These are phyloP conservation scores for Fusarium coicis DNA, from an alignment of 2,329 filamentous ascomycete genomes.

Conservation along the genomic window DNA sequence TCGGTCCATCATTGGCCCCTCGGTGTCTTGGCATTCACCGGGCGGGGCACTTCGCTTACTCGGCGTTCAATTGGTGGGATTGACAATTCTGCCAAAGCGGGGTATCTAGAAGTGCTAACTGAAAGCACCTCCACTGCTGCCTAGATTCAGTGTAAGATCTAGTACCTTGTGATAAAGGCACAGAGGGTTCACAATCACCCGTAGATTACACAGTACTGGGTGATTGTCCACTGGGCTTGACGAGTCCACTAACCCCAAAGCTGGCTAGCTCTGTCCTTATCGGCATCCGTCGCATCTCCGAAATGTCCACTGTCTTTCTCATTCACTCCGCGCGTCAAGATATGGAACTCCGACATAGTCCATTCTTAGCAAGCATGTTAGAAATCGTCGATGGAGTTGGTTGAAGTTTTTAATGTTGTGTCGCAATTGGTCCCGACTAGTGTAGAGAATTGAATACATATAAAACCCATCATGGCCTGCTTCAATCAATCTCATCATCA, in stretches of 20 bases:
- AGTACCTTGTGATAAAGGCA: not conserved
- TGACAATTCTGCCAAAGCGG: fast-evolving
- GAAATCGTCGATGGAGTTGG: not conserved
- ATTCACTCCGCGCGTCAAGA: not conserved
- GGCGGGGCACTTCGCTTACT: not conserved
- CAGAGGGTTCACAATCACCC: fast-evolving
- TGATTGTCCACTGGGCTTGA: too few relatives aligned
- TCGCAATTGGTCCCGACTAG: fast-evolving
- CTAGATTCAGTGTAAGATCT: too few relatives aligned
- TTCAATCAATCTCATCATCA: not conserved
- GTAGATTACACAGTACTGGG: not conserved
- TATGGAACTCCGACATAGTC: constrained; percentile 6
- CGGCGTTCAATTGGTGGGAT: not conserved
- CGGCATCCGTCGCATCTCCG: not conserved
- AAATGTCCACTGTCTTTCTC: not conserved
- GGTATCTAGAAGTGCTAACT: fast-evolving
- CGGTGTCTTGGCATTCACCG: constrained; percentile 25
- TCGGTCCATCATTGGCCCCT: not conserved
- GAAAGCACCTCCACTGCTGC: too few relatives aligned
- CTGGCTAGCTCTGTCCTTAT: too few relatives aligned
- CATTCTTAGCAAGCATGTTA: constrained; percentile 1
- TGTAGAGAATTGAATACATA: not conserved
- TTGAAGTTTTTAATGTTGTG: not conserved
- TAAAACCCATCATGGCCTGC: not conserved
- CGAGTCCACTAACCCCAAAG: too few relatives aligned